Evolutionary conservation across 2,329 filamentous ascomycete genomes (phyloP), one percentile per base, ranked within the genome.

Genomic region (Boeremia lycopersici): DNA sequence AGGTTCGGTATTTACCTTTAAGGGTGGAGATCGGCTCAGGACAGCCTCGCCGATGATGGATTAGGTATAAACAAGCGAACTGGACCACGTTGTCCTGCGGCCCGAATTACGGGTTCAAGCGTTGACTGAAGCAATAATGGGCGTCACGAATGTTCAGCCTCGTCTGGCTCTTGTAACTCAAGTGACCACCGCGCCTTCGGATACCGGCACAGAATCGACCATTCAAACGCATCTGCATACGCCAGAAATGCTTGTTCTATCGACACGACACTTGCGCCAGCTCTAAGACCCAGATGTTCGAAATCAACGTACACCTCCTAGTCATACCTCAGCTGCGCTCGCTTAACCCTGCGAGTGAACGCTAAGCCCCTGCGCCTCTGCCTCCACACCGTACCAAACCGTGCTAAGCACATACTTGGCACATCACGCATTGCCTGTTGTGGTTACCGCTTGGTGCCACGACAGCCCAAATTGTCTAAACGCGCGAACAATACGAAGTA

Each of bases 401-500:
- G 54, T 54, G 59, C 50, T 53, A 59, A 60, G 57, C 48, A 36
- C 25, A 19, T 10, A 11, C 56, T 60, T 63, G 57, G 57, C 53
- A 57, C 52, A 62, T 58, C 56, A 41, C 49, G 25, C 46, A 64
- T 63, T 64, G 43, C 56, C 49, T 45, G 15, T 61, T 60, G 38
- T 10, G 50, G 49, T 42, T 25, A 53, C 56, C 56, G 56, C 53
- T 31, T 50, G 53, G 52, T 61, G 61, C 60, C 62, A 67, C 63
- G 52, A 62, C 49, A 53, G 33, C 47, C 61, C 54, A 55, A 63
- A 50, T 64, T 36, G 47, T 48, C 59, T 49, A 61, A 51, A 51
- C 50, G 35, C 56, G 42, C 38, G 33, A 25, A 42, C 43, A 48
- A 61, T 61, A 62, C 61, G 57, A 57, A 48, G n/a, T 30, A 55